Percentiles rank a stretch among this genome's conserved stretches.
Conservation (phyloP, 1,139 yeast species). For the Kodamaea sp. region DNA sequence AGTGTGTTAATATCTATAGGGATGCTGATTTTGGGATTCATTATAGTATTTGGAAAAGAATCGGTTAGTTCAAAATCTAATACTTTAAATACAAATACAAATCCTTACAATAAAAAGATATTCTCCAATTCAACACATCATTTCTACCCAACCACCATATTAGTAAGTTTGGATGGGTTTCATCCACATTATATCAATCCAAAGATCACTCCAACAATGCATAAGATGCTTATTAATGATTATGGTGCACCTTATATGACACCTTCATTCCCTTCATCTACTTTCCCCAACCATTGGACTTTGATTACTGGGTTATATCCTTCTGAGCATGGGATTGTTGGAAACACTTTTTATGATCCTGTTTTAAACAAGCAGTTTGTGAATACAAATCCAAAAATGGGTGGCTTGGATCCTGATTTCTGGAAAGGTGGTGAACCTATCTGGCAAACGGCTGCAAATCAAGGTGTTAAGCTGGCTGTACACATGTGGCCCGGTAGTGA, state of each 20-base stretch:
- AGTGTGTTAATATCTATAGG: conserved; percentile 3
- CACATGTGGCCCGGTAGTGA: conserved; percentile 98
- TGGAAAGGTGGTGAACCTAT: conserved; percentile 88
- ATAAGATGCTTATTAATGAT: conserved; percentile 49
- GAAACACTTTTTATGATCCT: conserved; percentile 77
- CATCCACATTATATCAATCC: conserved; percentile 84
- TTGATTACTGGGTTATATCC: conserved; percentile 84
- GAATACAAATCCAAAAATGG: conserved; percentile 56
- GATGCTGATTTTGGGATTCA: conserved; percentile 9
- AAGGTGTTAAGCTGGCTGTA: conserved; percentile 67
- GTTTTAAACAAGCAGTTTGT: conserved; percentile 51
- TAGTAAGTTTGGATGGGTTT: conserved; percentile 81
- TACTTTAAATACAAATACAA: background rate
- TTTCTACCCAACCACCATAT: conserved; percentile 72
- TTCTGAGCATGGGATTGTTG: conserved; percentile 80
- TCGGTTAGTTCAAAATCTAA: background rate
- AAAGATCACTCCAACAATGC: conserved; percentile 66
- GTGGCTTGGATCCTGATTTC: conserved; percentile 58
- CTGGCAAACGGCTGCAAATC: conserved; percentile 74
- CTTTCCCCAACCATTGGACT: conserved; percentile 93
- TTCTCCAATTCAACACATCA: conserved; percentile 67
- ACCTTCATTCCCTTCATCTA: conserved; percentile 85
- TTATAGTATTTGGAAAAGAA: conserved; percentile 6
- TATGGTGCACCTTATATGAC: conserved; percentile 79
- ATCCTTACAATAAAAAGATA: conserved; percentile 8